A percentile compares a stretch with the other conserved stretches of the same genome.
phyloP scores from a whole-genome alignment of 164 flowering plant genomes.

The Chloranthus sessilifolius region DNA sequence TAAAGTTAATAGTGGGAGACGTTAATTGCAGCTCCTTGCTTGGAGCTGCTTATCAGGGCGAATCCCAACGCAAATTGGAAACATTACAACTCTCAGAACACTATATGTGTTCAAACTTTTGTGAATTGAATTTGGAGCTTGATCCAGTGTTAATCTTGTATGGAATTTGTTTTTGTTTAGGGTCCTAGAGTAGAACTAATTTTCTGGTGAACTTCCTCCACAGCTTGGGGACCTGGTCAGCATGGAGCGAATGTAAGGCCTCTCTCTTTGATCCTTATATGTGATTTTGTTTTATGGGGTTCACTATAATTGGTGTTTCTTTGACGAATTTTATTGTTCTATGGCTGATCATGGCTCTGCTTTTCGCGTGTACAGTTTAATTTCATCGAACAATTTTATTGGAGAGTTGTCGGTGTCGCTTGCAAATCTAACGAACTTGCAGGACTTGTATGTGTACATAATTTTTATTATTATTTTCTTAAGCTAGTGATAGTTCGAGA shows the following conservation, averaged over 20 bases:
- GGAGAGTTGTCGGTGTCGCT: constrained; percentile 20
- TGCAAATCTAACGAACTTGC: constrained; percentile 15
- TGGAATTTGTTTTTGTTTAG: constrained; percentile 9
- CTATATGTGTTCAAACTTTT: constrained; percentile 24
- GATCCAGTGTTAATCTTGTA: background rate
- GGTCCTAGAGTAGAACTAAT: constrained; percentile 25
- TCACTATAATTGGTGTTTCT: background rate
- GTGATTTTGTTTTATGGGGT: background rate
- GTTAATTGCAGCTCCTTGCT: constrained; percentile 44
- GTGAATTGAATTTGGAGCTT: background rate
- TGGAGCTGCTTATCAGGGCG: constrained; percentile 26
- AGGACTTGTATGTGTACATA: constrained; percentile 13
- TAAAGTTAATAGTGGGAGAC: background rate
- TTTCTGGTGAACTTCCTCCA: constrained; percentile 31
- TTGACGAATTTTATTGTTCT: background rate
- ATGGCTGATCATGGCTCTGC: too few species aligned
- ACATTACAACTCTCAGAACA: constrained; percentile 38
- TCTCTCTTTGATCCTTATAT: background rate
- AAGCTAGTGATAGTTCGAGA: too few species aligned
- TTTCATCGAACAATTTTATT: constrained; percentile 22
- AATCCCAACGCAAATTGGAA: constrained; percentile 18
- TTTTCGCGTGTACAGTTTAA: constrained; percentile 15
- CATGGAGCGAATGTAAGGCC: constrained; percentile 22
- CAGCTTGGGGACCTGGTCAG: constrained; percentile 29
- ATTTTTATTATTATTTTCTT: background rate